Conservation (phyloP, 306 rosid genomes). For the Mimosa bimucronata region DNA sequence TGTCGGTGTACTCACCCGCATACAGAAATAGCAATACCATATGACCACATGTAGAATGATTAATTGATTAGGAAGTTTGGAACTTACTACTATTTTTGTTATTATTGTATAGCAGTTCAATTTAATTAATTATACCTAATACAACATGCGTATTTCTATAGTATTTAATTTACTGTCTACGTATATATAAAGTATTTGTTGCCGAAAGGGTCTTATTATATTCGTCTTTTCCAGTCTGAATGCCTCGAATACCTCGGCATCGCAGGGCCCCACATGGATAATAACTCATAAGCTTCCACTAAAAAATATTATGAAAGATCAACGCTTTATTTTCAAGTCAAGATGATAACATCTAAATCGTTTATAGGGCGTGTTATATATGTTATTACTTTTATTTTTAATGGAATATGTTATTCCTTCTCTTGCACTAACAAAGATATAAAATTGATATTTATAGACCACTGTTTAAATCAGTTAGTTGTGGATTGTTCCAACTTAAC, state of each 20-base stretch:
- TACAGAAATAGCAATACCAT: neutral
- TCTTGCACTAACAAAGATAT: neutral
- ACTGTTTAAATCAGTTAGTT: too few relatives aligned
- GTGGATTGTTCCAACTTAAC: too few relatives aligned
- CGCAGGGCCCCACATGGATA: conserved; percentile 43
- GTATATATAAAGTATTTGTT: conserved; percentile 15
- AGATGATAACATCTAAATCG: neutral
- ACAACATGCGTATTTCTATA: neutral
- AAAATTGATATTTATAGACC: neutral
- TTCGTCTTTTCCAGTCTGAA: conserved; percentile 33
- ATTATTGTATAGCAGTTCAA: neutral
- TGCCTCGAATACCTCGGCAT: neutral
- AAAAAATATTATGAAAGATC: neutral
- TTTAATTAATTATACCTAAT: neutral
- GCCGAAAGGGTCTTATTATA: conserved; percentile 26
- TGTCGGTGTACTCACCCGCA: conserved; percentile 14
- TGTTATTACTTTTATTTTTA: neutral
- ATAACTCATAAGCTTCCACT: conserved; percentile 21
- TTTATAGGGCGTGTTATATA: neutral
- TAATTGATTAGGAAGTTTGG: neutral
- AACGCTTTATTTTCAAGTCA: neutral
- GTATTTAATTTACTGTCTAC: neutral
- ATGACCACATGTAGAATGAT: neutral
- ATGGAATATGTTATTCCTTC: neutral
- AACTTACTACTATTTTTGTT: neutral